Evolutionary conservation across 2,329 filamentous ascomycete genomes (phyloP), one percentile per base, ranked within the genome.

Genomic region (Pseudocercospora crystallina): DNA sequence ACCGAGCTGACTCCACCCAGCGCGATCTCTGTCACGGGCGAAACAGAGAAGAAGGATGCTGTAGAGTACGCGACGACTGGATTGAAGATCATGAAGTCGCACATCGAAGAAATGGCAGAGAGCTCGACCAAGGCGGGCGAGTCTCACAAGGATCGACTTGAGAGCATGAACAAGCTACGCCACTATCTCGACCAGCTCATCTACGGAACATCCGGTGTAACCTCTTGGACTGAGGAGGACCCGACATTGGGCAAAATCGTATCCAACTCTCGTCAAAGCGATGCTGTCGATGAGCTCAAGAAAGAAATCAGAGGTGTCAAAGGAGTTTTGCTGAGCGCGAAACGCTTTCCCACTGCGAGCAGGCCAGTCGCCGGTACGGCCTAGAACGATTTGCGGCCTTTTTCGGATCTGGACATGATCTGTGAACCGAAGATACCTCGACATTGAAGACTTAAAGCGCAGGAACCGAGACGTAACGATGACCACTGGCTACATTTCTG

Each of bases 241-340:
- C 32, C 31, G 13, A 43, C 43, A n/a, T 44, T 48, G 30, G 54
- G 74, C 68, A 58, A 69, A 8, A 69, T 69, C 47, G 53, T 33
- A 10, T 61, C 36, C 50, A 57, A 31, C 62, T 29, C 79, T 83
- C 51, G 45, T 54, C 76, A 79, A 58, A 75, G 79, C 20, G 87
- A 92, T 69, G 86, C 88, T 70, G 84, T 90, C 61, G 82, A 82
- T 56, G 83, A 81, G 65, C 77, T 88, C 14, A 88, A 87, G 71
- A 83, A 83, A 57, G 87, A 86, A 54, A 91, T 95, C 44, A 76
- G 89, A 57, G 80, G 86, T 49, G 81, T 94, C 36, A 95, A 95
- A 74, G 89, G 89, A 1, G 81, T 89, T 9, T 73, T 94, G 59
- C 69, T 95, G 49, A 89, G 83, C 63, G 81, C 88, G 4, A 81